These are phyloP conservation scores for Anastatica hierochuntica DNA, from an alignment of 345 rosid genomes.

Conservation along the genomic window DNA sequence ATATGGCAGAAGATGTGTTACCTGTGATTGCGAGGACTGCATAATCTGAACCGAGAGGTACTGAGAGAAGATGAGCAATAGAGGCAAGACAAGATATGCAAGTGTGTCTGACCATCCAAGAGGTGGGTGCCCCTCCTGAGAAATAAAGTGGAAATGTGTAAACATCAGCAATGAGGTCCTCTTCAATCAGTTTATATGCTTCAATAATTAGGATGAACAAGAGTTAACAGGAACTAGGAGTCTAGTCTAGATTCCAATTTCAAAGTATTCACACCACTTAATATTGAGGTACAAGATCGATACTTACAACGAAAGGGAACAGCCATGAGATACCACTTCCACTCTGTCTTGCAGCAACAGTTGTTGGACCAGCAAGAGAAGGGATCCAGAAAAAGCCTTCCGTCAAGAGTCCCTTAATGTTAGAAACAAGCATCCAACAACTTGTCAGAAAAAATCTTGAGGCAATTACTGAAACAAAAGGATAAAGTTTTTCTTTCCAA, in stretches of 20 bases:
- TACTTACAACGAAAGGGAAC: conserved; percentile 77
- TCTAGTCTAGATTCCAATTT: not conserved
- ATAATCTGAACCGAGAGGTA: conserved; percentile 78
- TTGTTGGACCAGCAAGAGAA: conserved; percentile 89
- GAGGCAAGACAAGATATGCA: conserved; percentile 88
- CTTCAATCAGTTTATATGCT: not conserved
- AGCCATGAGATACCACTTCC: conserved; percentile 93
- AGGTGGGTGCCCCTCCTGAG: conserved; percentile 95
- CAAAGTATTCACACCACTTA: not conserved
- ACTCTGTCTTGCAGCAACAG: conserved; percentile 71
- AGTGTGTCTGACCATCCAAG: conserved; percentile 90
- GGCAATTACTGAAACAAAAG: not conserved
- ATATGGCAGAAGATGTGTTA: conserved; percentile 14
- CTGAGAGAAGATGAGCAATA: conserved; percentile 61
- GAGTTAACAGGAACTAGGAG: not conserved
- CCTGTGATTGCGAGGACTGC: conserved; percentile 91
- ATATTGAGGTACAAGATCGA: conserved; percentile 1
- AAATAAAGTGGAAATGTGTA: not conserved
- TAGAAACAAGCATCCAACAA: conserved; percentile 7
- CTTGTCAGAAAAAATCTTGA: not conserved
- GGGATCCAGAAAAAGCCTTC: conserved; percentile 99
- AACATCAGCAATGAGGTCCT: not conserved
- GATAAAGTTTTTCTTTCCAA: not conserved
- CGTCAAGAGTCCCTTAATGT: conserved; percentile 74
- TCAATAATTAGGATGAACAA: not conserved